These are phyloP conservation scores for Ceratocystis papillata DNA, from an alignment of 2,329 filamentous ascomycete genomes.

Conservation along the genomic window DNA sequence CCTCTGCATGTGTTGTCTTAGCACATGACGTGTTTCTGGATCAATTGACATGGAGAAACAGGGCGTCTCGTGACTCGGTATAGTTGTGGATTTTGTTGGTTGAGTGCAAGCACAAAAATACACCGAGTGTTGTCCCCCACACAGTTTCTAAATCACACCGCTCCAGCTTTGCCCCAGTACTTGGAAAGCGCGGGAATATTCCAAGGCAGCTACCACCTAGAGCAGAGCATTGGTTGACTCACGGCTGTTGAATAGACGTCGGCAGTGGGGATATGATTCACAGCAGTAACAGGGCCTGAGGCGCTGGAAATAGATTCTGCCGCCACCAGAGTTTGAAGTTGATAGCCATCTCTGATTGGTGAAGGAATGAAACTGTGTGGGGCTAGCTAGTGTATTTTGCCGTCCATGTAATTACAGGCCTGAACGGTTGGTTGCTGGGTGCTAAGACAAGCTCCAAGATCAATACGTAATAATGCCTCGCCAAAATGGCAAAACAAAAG, in stretches of 20 bases:
- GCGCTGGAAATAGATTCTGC: conserved; percentile 3
- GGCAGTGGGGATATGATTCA: neutral
- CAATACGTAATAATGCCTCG: conserved; percentile 1
- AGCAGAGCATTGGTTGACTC: neutral
- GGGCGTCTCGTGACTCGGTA: neutral
- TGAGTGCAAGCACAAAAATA: neutral
- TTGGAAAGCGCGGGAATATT: neutral
- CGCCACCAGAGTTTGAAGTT: neutral
- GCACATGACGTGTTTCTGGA: conserved; percentile 12
- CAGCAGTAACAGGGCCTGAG: neutral
- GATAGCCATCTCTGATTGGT: too few species aligned
- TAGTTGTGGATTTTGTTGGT: neutral
- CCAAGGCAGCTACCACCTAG: neutral
- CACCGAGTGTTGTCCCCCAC: neutral
- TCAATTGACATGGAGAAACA: conserved; percentile 5
- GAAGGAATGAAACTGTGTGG: too few species aligned
- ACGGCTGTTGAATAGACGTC: neutral
- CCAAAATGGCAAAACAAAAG: neutral
- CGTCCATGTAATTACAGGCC: conserved; percentile 5
- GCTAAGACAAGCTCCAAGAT: neutral
- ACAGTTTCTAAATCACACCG: neutral
- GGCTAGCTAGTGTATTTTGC: too few species aligned
- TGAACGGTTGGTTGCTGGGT: too few species aligned
- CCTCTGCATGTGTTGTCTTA: conserved; percentile 5
- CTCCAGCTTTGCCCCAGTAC: neutral